Evolutionary conservation across 306 rosid species (phyloP).

Genomic region (Gastrolobium bilobum): DNA sequence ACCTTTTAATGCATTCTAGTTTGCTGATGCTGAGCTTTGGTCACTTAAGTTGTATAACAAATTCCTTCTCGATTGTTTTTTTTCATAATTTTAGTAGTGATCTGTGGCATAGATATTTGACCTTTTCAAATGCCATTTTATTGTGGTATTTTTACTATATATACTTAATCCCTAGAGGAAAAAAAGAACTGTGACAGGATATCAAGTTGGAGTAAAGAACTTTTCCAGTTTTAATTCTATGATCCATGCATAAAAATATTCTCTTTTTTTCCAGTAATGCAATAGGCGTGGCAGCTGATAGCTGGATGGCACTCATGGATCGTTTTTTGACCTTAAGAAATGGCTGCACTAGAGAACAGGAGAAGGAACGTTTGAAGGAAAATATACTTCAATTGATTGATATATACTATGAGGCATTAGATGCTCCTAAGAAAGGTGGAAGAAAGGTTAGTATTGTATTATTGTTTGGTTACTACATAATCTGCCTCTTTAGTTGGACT

Average conservation of each 20-base stretch:
- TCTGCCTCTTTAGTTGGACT: neutral
- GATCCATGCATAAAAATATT: constrained; percentile 19
- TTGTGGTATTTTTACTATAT: neutral
- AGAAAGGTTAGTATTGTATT: constrained; percentile 66
- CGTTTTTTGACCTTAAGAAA: constrained; percentile 56
- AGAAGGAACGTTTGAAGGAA: constrained; percentile 47
- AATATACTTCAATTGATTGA: constrained; percentile 67
- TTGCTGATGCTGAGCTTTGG: neutral
- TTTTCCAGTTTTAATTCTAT: constrained; percentile 2
- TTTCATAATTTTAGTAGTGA: neutral
- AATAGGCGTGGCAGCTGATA: constrained; percentile 63
- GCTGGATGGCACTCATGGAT: constrained; percentile 84
- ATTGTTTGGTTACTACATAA: constrained; percentile 12
- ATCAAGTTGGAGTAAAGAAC: neutral
- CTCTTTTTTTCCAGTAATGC: constrained; percentile 59
- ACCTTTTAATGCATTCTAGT: constrained; percentile 1
- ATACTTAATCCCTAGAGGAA: neutral
- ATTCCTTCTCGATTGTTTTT: neutral
- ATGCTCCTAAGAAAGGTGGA: constrained; percentile 78
- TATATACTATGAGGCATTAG: constrained; percentile 75
- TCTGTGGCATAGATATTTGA: neutral
- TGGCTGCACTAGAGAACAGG: constrained; percentile 42
- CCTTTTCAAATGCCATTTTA: constrained; percentile 31
- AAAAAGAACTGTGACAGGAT: constrained; percentile 1
- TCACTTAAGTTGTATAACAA: neutral